Conservation (phyloP, 1,284 basidiomycete genomes). For the Ustilago shanxiensis region DNA sequence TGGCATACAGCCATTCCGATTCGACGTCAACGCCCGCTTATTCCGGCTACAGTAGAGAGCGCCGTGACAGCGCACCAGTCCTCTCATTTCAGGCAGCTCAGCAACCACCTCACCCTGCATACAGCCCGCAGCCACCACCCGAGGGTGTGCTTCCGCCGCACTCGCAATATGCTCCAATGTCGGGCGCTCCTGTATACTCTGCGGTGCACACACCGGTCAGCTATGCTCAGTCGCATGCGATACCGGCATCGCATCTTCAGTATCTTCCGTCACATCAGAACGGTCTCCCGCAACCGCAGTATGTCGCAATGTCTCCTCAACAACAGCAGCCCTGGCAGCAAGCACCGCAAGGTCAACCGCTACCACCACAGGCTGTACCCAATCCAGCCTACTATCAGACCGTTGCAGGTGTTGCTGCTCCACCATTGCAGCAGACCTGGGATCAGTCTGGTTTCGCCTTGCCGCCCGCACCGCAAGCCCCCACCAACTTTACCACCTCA, state of each 20-base stretch:
- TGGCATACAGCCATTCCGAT: conserved; percentile 35
- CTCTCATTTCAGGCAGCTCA: conserved; percentile 15
- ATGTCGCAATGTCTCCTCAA: conserved; percentile 13
- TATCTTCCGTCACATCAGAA: conserved; percentile 17
- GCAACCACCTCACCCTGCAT: conserved; percentile 9
- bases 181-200: conserved; percentile 2
- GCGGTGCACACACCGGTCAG: conserved; percentile 14
- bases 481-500: conserved; percentile 17
- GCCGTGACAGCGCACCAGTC: conserved; percentile 35
- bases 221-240: conserved; percentile 11
- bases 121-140: conserved; percentile 17
- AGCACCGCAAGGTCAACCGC: conserved; percentile 20
- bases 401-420: conserved; percentile 8
- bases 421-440: conserved; percentile 23
- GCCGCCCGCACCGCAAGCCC: conserved; percentile 15
- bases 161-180: conserved; percentile 13
- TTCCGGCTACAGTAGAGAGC: conserved; percentile 21
- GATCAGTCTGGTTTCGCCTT: conserved; percentile 7
- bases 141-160: conserved; percentile 12
- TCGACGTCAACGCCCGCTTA: conserved; percentile 9
- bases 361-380: conserved; percentile 11
- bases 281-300: conserved; percentile 3
- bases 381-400: conserved; percentile 5
- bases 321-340: conserved; percentile 23
- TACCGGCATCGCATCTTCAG: conserved; percentile 31